Base-by-base conservation (phyloP, 2,329 filamentous ascomycete species). In the Alternaria atra region DNA sequence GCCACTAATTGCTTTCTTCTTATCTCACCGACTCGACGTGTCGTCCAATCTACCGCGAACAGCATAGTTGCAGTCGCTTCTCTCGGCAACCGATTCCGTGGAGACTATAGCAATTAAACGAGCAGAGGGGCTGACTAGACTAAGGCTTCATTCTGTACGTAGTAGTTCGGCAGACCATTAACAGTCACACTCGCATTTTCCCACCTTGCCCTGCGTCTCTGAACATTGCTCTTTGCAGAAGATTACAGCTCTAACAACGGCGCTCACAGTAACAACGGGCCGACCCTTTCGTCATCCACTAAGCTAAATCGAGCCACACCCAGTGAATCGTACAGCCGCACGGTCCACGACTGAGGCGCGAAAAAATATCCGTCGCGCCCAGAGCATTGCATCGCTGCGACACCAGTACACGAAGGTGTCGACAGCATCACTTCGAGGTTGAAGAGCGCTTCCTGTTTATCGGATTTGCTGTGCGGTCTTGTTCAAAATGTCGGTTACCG, bases 271-370 rank as follows among this genome's bases (percentile, higher is more conserved):
- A 65, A 66, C 63, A 67, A 69, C 72, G 73, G 73, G 71, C 74
- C 73, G 73, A 67, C 60, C 74, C 73, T 71, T 74, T 73, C 68
- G 70, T 76, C 74, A 73, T 69, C 64, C 62, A 60, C 69, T 73
- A 69, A 62, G 44, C 69, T 67, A 35, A 52, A 72, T 72, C 64
- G 55, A 66, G 68, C 34, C 44, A 35, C 40, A 40, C 15, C 60
- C 63, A 70, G 72, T 72, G 66, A 73, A 73, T 59, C 63, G 53
- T 43, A 63, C 43, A 55, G 12, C 37, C 59, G 67, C 65, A 60
- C 64, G 58, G 64, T 48, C 67, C 59, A 63, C 66, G 37, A 25
- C 47, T 46, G 55, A 64, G 55, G 59, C 62, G 61, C 60, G 58
- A 68, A 70, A 72, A 68, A 65, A 58, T 60, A 66, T 61, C 66